A percentile compares a stretch with the other conserved stretches of the same genome.
Conservation (phyloP, 495 filamentous ascomycete species). For the Amphirosellinia nigrospora region DNA sequence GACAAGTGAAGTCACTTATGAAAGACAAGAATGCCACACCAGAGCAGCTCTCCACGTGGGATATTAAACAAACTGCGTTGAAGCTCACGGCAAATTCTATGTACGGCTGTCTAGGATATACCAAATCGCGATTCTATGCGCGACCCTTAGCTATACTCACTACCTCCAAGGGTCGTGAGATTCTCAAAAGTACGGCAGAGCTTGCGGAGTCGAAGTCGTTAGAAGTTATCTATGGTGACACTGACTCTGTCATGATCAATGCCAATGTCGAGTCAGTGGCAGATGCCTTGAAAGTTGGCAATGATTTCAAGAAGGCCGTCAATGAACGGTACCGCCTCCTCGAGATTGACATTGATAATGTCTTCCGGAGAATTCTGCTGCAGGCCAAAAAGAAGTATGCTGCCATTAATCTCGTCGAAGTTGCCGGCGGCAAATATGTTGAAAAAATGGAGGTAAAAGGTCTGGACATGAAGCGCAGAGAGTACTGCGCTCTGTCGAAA, state of each 20-base stretch:
- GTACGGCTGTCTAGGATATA: slow-evolving; percentile 98
- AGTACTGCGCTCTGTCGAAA: slow-evolving; percentile 93
- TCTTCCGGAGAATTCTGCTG: slow-evolving; percentile 89
- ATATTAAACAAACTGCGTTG: slow-evolving; percentile 94
- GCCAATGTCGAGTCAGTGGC: slow-evolving; percentile 93
- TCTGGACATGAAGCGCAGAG: slow-evolving; percentile 94
- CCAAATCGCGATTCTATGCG: slow-evolving; percentile 94
- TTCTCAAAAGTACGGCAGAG: slow-evolving; percentile 92
- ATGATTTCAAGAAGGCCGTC: slow-evolving; percentile 69
- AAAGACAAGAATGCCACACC: slow-evolving; percentile 86
- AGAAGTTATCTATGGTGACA: slow-evolving; percentile 97
- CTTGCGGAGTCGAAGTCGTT: slow-evolving; percentile 87
- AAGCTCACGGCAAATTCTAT: slow-evolving; percentile 99
- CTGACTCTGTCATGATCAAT: slow-evolving; percentile 99
- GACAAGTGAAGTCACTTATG: slow-evolving; percentile 94
- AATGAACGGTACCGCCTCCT: slow-evolving; percentile 89
- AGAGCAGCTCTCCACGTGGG: slow-evolving; percentile 92
- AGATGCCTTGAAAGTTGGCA: slow-evolving; percentile 86
- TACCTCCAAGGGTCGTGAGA: slow-evolving; percentile 96
- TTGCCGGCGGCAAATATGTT: slow-evolving; percentile 80
- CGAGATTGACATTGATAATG: slow-evolving; percentile 97
- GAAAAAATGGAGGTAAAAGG: slow-evolving; percentile 98
- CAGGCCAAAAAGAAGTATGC: slow-evolving; percentile 99
- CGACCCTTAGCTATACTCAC: slow-evolving; percentile 93
- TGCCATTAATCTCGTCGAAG: slow-evolving; percentile 88